Evolutionary conservation across 768 basidiomycete species (phyloP), one percentile per base, ranked within the genome.

Genomic region (Macrolepiota dolichaula): DNA sequence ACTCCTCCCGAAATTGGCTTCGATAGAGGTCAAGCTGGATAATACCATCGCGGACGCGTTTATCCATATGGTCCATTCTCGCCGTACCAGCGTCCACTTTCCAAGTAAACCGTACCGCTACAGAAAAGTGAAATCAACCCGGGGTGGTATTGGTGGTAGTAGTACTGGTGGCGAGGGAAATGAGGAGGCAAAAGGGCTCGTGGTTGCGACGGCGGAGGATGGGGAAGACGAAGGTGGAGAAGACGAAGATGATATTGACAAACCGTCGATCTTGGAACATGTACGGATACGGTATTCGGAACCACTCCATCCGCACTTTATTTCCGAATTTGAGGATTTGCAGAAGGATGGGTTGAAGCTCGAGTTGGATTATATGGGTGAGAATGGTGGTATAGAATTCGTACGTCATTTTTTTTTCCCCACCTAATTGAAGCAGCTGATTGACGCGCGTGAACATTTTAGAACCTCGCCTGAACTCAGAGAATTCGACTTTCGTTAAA

Each of bases 11-110:
- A 70, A 70, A 27, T 58, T 79, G 44, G 72, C 69, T 59, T 72
- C 67, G 53, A 71, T 79, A 29, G 75, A 77, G 64, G 66, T 79
- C 47, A 74, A 75, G 17, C 68, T 79, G 44, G 74, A 72, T 57
- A 66, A 71, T 17, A 62, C 71, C 2, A 70, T 72, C 24, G 71
- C 71, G 2, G 69, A 72, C 22, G 63, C 72, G 9, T 75, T 79
- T 51, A 67, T 75, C 25, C 70, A 73, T 29, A 72, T 79, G 70
- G 65, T 76, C 15, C 71, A 77, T 62, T 74, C 74, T 29, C 70
- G 76, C 22, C 52, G 59, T 49, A 61, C 59, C 9, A 61, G 59
- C 13, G 36, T 61, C 22, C 59, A 61, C 49, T 55, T 61, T 29
- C 59, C 59, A 27, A 54, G 51, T 13, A 61, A 54, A 37, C 25